phyloP scores from a whole-genome alignment of 2,329 filamentous ascomycete genomes.

The Aspergillus pseudoglaucus region DNA sequence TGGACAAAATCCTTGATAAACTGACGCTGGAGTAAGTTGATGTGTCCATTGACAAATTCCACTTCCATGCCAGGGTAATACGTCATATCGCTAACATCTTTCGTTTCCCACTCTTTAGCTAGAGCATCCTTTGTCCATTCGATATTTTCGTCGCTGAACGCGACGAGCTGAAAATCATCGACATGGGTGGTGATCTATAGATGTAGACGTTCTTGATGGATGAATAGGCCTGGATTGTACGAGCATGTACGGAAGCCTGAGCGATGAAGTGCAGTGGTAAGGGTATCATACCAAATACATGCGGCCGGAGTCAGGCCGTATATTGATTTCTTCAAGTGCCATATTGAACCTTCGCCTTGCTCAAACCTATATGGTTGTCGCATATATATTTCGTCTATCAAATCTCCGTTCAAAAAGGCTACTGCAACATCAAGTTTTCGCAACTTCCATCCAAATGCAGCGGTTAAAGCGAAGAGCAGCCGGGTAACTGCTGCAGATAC shows the following conservation, averaged over 20 bases:
- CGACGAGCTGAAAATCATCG: background rate
- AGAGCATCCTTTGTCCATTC: too few relatives aligned
- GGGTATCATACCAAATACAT: background rate
- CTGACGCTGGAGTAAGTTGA: background rate
- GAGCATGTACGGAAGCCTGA: background rate
- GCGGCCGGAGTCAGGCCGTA: background rate
- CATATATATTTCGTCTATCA: background rate
- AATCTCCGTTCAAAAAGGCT: background rate
- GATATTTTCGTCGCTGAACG: too few relatives aligned
- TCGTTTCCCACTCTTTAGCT: background rate
- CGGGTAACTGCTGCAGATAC: background rate
- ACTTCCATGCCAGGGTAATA: background rate
- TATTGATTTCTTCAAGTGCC: background rate
- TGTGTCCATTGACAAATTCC: background rate
- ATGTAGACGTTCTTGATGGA: background rate
- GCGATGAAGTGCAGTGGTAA: background rate
- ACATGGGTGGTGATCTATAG: background rate
- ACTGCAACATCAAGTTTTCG: background rate
- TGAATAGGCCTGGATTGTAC: background rate
- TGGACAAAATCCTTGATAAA: background rate
- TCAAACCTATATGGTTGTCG: background rate
- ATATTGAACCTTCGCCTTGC: background rate
- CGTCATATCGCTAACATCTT: background rate
- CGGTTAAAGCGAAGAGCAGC: background rate
- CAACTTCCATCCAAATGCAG: background rate